Evolutionary conservation across 2,329 filamentous ascomycete species (phyloP), one percentile per base, ranked within the genome.

Genomic region (Trichoderma sp.): DNA sequence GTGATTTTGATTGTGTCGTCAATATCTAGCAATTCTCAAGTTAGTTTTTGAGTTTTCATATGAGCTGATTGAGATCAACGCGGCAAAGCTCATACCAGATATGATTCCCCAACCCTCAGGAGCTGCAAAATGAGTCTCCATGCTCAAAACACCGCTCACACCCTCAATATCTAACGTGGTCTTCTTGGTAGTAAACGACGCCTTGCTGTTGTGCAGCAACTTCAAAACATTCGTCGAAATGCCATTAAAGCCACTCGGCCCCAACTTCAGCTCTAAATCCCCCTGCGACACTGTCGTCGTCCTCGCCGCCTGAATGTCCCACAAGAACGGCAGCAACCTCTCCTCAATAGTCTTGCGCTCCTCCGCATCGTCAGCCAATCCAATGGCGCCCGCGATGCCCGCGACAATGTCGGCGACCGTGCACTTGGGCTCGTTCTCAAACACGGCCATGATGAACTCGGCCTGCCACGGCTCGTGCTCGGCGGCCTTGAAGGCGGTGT

Each of bases 1-100:
- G 95, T 98, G 75, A 95, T 84, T 82, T 98, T 98, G 84, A 98
- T 97, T 0, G 95, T 97, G 81, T 98, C 95, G 79, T 98, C 96
- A 75, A 98, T 89, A 77, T 98, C 95, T 91, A 63, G 39, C 43
- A 15, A n/a, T 53, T 30, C 1, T 2, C 7, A 53, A 6, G 64
- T 62, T 24, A 72, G 57, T n/a, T 7, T 32, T 30, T 3, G 57
- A 11, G 0, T 51, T 21, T 34, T 24, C 11, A 9, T 2, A 60
- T 34, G 6, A 28, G 5, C 7, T 2, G 26, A 9, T 14, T 12
- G n/a, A 60, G 6, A 15, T 26, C 15, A 26, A 11, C 3, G 6
- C 15, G 5, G n/a, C 3, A 1, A 26, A 34, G 15, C 15, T 60
- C 82, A 66, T 81, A 90, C 89, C 89, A 51, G 92, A 95, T 74